Percentiles rank a stretch among this genome's conserved stretches.
Evolutionary conservation across 2,329 filamentous ascomycete species (phyloP).

Genomic region (Thielaviopsis ethacetica): DNA sequence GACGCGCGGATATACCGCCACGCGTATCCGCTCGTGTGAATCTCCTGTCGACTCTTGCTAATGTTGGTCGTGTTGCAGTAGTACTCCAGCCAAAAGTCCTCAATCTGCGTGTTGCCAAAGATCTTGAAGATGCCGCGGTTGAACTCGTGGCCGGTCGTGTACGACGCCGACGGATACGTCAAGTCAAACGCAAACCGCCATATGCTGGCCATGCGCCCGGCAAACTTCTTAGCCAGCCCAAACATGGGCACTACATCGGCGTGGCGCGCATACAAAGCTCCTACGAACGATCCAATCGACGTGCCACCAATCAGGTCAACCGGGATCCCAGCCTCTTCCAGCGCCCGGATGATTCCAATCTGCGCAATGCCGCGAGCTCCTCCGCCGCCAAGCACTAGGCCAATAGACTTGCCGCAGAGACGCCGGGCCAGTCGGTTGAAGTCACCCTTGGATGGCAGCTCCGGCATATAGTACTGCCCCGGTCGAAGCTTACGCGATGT

Average conservation of each 20-base stretch:
- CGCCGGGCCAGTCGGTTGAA: slow-evolving; percentile 85
- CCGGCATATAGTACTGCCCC: slow-evolving; percentile 73
- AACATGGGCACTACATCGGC: slow-evolving; percentile 96
- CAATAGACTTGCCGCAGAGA: slow-evolving; percentile 85
- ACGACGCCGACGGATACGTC: slow-evolving; percentile 90
- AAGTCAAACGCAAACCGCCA: slow-evolving; percentile 96
- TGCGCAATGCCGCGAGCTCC: slow-evolving; percentile 86
- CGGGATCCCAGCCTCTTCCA: slow-evolving; percentile 91
- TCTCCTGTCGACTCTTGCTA: slow-evolving; percentile 78
- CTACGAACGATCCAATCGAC: slow-evolving; percentile 90
- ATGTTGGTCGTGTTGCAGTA: slow-evolving; percentile 99
- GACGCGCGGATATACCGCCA: slow-evolving; percentile 95
- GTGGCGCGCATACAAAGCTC: slow-evolving; percentile 86
- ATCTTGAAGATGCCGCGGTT: slow-evolving; percentile 98
- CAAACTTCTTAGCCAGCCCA: slow-evolving; percentile 90
- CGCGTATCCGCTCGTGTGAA: slow-evolving; percentile 90
- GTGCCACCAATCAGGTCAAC: slow-evolving; percentile 93
- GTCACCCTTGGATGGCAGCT: slow-evolving; percentile 88
- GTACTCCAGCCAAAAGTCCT: slow-evolving; percentile 97
- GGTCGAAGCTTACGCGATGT: slow-evolving; percentile 86
- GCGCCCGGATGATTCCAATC: slow-evolving; percentile 80
- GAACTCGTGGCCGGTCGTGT: slow-evolving; percentile 97
- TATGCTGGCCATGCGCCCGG: slow-evolving; percentile 95
- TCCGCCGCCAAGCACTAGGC: slow-evolving; percentile 82
- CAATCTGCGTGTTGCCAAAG: slow-evolving; percentile 90